These are phyloP conservation scores for Alternaria viburni DNA, from an alignment of 2,329 filamentous ascomycete genomes.

Conservation along the genomic window DNA sequence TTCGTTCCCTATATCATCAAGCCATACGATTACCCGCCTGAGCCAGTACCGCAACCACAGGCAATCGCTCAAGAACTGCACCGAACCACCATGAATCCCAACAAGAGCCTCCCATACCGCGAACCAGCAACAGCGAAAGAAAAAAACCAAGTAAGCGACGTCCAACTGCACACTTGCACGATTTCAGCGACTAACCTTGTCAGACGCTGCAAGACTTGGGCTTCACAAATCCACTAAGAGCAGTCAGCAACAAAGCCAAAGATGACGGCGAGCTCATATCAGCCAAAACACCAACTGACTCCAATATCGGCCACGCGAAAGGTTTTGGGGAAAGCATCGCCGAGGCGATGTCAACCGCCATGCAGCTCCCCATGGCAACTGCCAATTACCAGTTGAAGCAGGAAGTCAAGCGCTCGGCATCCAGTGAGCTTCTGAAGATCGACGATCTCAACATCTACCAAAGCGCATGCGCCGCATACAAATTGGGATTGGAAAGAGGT, in stretches of 20 bases:
- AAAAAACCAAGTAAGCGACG: background rate
- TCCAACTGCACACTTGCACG: background rate
- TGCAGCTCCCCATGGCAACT: background rate
- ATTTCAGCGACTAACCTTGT: background rate
- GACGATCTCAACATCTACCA: background rate
- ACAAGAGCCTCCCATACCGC: background rate
- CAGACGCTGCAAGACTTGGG: background rate
- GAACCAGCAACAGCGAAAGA: background rate
- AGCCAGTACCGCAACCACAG: background rate
- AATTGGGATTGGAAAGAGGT: background rate
- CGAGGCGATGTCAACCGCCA: background rate
- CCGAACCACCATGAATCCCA: background rate
- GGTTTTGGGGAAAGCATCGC: background rate
- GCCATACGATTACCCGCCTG: background rate
- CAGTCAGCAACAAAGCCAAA: background rate
- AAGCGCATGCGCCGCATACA: background rate
- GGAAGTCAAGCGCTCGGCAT: background rate
- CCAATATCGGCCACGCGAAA: background rate
- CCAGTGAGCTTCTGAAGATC: conserved; percentile 1
- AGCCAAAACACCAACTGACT: background rate
- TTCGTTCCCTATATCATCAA: background rate
- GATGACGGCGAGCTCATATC: background rate
- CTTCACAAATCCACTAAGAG: background rate
- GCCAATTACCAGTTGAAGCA: background rate
- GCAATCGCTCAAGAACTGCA: background rate